A percentile compares a stretch with the other conserved stretches of the same genome.
Conservation (phyloP, 768 basidiomycete species). For the Psilocybe cyanescens region DNA sequence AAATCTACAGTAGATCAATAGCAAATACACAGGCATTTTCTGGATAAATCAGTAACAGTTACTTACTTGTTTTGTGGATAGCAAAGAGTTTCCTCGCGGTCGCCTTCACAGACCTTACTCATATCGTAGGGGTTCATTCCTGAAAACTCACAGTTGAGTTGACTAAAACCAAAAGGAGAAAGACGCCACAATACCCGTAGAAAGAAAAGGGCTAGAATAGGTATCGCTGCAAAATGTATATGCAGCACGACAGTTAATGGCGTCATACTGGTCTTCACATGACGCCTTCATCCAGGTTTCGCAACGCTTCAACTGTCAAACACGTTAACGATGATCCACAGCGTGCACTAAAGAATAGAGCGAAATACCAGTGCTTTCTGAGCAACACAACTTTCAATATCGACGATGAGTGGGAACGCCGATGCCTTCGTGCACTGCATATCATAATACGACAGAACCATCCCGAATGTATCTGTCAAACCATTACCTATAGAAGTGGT, state of each 20-base stretch:
- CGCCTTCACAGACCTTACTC: conserved; percentile 59
- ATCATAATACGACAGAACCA: conserved; percentile 43
- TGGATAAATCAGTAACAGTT: not conserved
- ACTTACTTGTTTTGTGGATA: conserved; percentile 53
- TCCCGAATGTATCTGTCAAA: conserved; percentile 57
- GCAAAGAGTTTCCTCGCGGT: conserved; percentile 49
- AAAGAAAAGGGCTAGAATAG: conserved; percentile 44
- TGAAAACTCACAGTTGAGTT: conserved; percentile 9
- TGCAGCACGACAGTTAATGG: conserved; percentile 67
- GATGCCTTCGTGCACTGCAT: conserved; percentile 60
- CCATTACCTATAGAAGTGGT: conserved; percentile 52
- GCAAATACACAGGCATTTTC: no score
- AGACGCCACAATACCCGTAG: conserved; percentile 37
- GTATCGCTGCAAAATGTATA: conserved; percentile 59
- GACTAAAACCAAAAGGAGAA: not conserved
- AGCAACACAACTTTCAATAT: conserved; percentile 51
- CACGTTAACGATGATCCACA: not conserved
- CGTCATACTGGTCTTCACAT: conserved; percentile 69
- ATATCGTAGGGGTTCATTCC: conserved; percentile 72
- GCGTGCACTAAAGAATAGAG: not conserved
- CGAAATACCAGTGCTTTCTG: conserved; percentile 61
- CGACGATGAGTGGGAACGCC: conserved; percentile 43
- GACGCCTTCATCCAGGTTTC: conserved; percentile 52
- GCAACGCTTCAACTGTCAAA: conserved; percentile 65
- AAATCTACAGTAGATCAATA: conserved; percentile 34